Evolutionary conservation across 352 stramenopile species (phyloP), one percentile per base, ranked within the genome.

Genomic region (Thalassiosira hispida): DNA sequence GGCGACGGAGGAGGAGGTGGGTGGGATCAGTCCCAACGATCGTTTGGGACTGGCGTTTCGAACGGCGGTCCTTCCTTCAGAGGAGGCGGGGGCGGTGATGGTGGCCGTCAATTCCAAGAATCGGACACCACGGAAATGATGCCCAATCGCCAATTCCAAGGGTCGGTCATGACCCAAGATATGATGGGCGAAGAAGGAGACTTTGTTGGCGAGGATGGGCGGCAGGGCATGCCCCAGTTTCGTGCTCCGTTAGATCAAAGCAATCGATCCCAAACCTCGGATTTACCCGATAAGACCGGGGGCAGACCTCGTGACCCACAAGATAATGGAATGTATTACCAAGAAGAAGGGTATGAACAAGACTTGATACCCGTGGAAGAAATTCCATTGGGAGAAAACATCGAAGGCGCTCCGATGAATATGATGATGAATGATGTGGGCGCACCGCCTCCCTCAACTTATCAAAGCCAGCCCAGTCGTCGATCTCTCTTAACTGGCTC

Each of bases 381-480:
- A 29, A 53, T 53, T 53, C 46, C 46, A 16, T 14, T 53, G 46
- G 46, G 27, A 11, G 46, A 53, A 47, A 16, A n/a, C n/a, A n/a
- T n/a, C n/a, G 35, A 12, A 42, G 12, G 35, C 5, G 35, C 35
- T 42, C 5, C 27, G 46, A 18, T 27, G 46, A 49, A 49, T 49
- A 49, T 53, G 25, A 53, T 27, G 46, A 53, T 53, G 14, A 47
- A 5, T 47, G n/a, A 47, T 18, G 1, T 18, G 7, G 38, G n/a
- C 4, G 38, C 31, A 49, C 40, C 40, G 16, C 40, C 40, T 49
- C 40, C 31, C 42, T 7, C 2, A 23, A 53, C 46, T 18, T 3
- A 53, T 29, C 3, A 8, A n/a, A n/a, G n/a, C n/a, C n/a, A 38
- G 46, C 46, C 1, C 2, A 18, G 46, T 38, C 33, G 31, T 18